A percentile compares a stretch with the other conserved stretches of the same genome.
Evolutionary conservation across 805 yeast genomes (phyloP).

Genomic region (Isabelozyma heimii): DNA sequence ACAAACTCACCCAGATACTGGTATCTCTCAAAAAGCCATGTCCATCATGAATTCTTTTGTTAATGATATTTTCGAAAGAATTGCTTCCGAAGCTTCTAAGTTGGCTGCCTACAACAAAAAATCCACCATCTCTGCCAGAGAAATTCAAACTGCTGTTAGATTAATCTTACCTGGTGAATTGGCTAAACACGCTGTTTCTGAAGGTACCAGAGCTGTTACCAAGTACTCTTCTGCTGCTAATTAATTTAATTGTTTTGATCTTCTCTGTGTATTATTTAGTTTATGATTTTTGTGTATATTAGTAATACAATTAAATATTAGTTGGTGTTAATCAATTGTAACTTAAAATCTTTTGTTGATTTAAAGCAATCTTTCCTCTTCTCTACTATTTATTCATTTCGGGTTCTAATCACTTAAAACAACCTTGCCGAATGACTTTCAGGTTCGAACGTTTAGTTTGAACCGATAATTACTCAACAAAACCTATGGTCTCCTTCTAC

Average conservation of each 20-base stretch:
- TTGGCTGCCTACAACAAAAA: conserved; percentile 40
- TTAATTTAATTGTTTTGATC: conserved; percentile 11
- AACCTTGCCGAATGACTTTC: too few relatives aligned
- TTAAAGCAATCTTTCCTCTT: too few relatives aligned
- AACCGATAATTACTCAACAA: too few relatives aligned
- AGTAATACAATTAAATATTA: background rate
- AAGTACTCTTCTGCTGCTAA: conserved; percentile 38
- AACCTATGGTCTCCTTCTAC: too few relatives aligned
- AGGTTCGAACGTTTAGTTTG: too few relatives aligned
- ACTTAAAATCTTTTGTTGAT: too few relatives aligned
- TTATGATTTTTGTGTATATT: background rate
- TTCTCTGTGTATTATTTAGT: background rate
- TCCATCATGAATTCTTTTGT: conserved; percentile 39
- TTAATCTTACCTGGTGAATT: conserved; percentile 40
- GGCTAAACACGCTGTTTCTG: conserved; percentile 40
- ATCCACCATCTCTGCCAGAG: conserved; percentile 39
- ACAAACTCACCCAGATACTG: conserved; percentile 39
- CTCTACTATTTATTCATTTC: too few relatives aligned
- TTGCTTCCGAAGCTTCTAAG: conserved; percentile 36
- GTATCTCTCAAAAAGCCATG: conserved; percentile 39
- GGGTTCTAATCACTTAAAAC: too few relatives aligned
- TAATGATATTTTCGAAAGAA: conserved; percentile 36
- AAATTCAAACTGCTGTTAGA: conserved; percentile 37
- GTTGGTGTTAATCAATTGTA: background rate
- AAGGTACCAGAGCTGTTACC: conserved; percentile 40